These are phyloP conservation scores for Trichoderma semiorbis DNA, from an alignment of 2,329 filamentous ascomycete genomes.

Conservation along the genomic window DNA sequence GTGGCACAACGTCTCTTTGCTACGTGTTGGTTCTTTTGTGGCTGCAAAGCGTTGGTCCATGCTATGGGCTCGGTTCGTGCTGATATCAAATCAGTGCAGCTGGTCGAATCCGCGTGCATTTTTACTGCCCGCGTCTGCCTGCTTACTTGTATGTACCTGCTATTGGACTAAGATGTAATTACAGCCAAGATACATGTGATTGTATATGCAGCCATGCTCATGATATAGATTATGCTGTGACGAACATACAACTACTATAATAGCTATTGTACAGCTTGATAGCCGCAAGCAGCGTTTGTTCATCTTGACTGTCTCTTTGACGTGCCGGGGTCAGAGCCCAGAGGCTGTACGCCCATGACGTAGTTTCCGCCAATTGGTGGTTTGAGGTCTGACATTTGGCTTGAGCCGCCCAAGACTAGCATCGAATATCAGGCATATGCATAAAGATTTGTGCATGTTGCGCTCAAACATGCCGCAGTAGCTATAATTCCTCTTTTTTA, in stretches of 20 bases:
- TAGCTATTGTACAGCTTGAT: neutral
- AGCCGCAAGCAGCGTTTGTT: neutral
- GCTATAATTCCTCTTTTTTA: neutral
- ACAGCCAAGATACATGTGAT: neutral
- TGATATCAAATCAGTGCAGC: neutral
- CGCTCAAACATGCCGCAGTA: neutral
- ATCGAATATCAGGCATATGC: neutral
- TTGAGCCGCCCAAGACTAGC: neutral
- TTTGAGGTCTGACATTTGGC: neutral
- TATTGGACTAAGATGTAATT: neutral
- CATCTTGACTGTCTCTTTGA: neutral
- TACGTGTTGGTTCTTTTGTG: neutral
- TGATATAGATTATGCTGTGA: neutral
- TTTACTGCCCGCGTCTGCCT: neutral
- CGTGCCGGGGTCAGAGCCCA: neutral
- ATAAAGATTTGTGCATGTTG: neutral
- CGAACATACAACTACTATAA: neutral
- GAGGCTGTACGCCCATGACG: neutral
- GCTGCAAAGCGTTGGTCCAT: neutral
- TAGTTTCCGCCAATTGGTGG: constrained; percentile 8
- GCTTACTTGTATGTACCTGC: neutral
- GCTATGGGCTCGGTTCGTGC: neutral
- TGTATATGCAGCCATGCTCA: neutral
- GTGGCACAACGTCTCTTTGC: neutral
- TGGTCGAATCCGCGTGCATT: neutral